Evolutionary conservation across 306 rosid species (phyloP).

Genomic region (Citrullus colocynthis): DNA sequence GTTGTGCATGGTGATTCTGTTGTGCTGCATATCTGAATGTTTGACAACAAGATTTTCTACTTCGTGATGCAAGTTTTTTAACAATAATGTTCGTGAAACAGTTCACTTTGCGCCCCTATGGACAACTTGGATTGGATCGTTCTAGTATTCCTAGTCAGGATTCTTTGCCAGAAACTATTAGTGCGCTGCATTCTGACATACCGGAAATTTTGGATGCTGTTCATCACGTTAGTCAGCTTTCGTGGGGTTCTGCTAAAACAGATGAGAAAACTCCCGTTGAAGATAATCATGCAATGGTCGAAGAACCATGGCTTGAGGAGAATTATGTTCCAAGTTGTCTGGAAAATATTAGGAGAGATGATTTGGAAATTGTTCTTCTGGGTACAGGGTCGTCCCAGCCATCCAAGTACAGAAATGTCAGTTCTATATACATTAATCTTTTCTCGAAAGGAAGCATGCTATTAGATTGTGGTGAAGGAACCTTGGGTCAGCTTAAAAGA

Average conservation of each 20-base stretch:
- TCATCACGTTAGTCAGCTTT: constrained; percentile 48
- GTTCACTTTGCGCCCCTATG: constrained; percentile 82
- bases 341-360: constrained; percentile 73
- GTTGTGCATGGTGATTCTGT: background rate
- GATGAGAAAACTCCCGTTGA: constrained; percentile 20
- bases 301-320: constrained; percentile 71
- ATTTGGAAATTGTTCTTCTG: constrained; percentile 87
- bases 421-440: constrained; percentile 73
- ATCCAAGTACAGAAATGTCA: constrained; percentile 87
- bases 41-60: background rate
- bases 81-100: constrained; percentile 20
- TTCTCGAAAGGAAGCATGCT: constrained; percentile 73
- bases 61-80: background rate
- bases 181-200: constrained; percentile 54
- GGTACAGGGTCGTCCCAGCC: constrained; percentile 99
- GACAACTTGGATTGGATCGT: constrained; percentile 67
- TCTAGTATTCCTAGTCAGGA: constrained; percentile 44
- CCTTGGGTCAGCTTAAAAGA: constrained; percentile 88
- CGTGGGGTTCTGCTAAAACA: constrained; percentile 28
- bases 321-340: constrained; percentile 55
- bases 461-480: constrained; percentile 93
- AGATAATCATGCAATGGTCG: constrained; percentile 29
- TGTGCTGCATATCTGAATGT: background rate
- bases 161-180: constrained; percentile 38
- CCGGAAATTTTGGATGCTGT: constrained; percentile 75